These are phyloP conservation scores for Malania oleifera DNA, from an alignment of 164 flowering plant genomes.

Conservation along the genomic window DNA sequence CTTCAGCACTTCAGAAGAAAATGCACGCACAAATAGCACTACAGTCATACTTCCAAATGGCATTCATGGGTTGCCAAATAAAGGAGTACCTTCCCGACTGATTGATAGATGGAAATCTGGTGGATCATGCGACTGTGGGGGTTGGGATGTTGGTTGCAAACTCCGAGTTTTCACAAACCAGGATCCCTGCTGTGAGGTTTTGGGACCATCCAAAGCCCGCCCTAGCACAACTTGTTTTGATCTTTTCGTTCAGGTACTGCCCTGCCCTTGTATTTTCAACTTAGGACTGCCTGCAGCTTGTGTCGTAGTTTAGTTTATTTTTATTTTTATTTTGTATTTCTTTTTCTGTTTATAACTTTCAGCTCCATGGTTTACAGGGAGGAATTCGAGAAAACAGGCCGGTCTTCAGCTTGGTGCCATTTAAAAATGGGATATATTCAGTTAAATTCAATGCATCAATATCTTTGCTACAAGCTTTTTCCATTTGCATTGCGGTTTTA, in stretches of 20 bases:
- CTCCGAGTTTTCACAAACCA: slow-evolving; percentile 43
- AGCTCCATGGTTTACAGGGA: slow-evolving; percentile 30
- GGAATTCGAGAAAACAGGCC: slow-evolving; percentile 34
- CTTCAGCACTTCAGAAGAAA: slow-evolving; percentile 15
- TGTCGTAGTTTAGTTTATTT: neutral
- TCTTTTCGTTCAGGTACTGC: slow-evolving; percentile 63
- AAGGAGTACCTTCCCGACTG: slow-evolving; percentile 67
- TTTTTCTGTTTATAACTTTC: neutral
- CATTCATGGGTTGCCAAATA: slow-evolving; percentile 62
- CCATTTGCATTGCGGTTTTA: slow-evolving; percentile 52
- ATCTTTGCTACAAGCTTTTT: slow-evolving; percentile 72
- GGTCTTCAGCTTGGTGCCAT: slow-evolving; percentile 47
- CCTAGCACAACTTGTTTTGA: slow-evolving; percentile 28
- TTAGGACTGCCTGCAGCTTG: neutral
- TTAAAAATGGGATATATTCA: slow-evolving; percentile 45
- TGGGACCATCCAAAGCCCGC: slow-evolving; percentile 15
- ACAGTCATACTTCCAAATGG: slow-evolving; percentile 72
- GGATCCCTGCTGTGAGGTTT: slow-evolving; percentile 11
- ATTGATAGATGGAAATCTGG: slow-evolving; percentile 79
- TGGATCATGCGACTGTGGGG: slow-evolving; percentile 95
- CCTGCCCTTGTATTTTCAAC: neutral
- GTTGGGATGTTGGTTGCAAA: slow-evolving; percentile 94
- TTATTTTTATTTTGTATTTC: neutral
- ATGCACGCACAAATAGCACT: slow-evolving; percentile 12
- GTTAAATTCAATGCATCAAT: slow-evolving; percentile 51